A percentile compares a stretch with the other conserved stretches of the same genome.
These are phyloP conservation scores for Colletotrichum lentis DNA, from an alignment of 2,329 filamentous ascomycete species.

Conservation along the genomic window DNA sequence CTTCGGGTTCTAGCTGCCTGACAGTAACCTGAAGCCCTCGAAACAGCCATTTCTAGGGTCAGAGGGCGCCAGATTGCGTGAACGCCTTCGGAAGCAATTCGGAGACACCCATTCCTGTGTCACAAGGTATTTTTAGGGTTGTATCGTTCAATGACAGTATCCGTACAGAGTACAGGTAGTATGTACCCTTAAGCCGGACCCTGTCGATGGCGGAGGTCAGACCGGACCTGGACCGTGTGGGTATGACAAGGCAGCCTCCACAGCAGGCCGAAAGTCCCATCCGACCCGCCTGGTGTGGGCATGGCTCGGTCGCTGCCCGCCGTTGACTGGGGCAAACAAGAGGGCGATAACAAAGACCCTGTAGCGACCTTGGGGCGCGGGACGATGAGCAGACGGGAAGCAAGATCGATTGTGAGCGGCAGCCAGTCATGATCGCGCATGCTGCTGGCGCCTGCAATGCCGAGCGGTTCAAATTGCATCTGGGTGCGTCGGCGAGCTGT, in stretches of 20 bases:
- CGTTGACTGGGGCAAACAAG: background rate
- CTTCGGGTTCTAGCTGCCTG: background rate
- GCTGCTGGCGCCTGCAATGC: conserved; percentile 29
- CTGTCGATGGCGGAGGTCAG: conserved; percentile 13
- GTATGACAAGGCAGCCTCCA: conserved; percentile 32
- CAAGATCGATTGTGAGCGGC: conserved; percentile 33
- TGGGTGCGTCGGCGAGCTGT: conserved; percentile 23
- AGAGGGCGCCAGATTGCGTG: conserved; percentile 4
- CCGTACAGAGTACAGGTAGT: too few species aligned
- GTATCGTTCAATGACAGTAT: conserved; percentile 19
- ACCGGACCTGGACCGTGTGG: conserved; percentile 24
- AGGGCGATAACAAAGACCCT: background rate
- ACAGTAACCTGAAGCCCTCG: conserved; percentile 33
- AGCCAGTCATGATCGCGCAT: conserved; percentile 27
- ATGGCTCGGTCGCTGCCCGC: background rate
- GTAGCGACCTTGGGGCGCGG: conserved; percentile 8
- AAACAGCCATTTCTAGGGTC: conserved; percentile 17
- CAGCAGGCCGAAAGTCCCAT: conserved; percentile 15
- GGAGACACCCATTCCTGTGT: conserved; percentile 17
- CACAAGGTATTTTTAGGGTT: conserved; percentile 33
- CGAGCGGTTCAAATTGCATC: conserved; percentile 20
- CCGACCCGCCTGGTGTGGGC: conserved; percentile 12
- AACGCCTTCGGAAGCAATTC: conserved; percentile 28
- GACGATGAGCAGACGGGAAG: conserved; percentile 28
- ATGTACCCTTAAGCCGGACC: background rate